Percentiles rank a stretch among this genome's conserved stretches.
These are phyloP conservation scores for Scytalidium sp. DNA, from an alignment of 2,329 filamentous ascomycete genomes.

Conservation along the genomic window DNA sequence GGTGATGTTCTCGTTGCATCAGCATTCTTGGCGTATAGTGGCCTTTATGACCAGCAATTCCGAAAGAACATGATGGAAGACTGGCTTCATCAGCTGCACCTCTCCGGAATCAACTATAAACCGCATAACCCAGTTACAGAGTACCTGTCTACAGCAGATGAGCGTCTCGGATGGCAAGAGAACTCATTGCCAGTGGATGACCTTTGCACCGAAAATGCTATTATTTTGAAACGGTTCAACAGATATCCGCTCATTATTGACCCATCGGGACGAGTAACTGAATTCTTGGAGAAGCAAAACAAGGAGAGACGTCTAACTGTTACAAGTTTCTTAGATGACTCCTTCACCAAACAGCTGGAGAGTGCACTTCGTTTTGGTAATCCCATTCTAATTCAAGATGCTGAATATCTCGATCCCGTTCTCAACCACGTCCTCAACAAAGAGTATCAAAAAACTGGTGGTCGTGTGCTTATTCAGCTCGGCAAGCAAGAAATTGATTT, in stretches of 20 bases:
- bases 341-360: constrained; percentile 96
- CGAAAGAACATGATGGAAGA: constrained; percentile 97
- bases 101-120: constrained; percentile 94
- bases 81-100: constrained; percentile 88
- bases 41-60: constrained; percentile 97
- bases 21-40: constrained; percentile 93
- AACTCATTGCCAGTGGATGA: constrained; percentile 93
- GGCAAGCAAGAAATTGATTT: constrained; percentile 99
- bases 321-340: constrained; percentile 96
- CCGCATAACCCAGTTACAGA: constrained; percentile 91
- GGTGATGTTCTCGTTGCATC: constrained; percentile 96
- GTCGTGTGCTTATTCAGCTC: constrained; percentile 95
- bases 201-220: constrained; percentile 97
- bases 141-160: constrained; percentile 93
- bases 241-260: constrained; percentile 98
- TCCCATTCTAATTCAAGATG: constrained; percentile 96
- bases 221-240: constrained; percentile 96
- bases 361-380: constrained; percentile 97
- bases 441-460: constrained; percentile 97
- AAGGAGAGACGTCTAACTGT: constrained; percentile 91
- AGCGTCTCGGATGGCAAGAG: constrained; percentile 91
- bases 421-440: constrained; percentile 99
- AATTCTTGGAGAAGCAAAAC: constrained; percentile 93
- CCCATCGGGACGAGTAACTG: constrained; percentile 88
- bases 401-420: constrained; percentile 93